Base-by-base conservation (phyloP, 2,329 filamentous ascomycete genomes). In the Hypoxylon sp. region DNA sequence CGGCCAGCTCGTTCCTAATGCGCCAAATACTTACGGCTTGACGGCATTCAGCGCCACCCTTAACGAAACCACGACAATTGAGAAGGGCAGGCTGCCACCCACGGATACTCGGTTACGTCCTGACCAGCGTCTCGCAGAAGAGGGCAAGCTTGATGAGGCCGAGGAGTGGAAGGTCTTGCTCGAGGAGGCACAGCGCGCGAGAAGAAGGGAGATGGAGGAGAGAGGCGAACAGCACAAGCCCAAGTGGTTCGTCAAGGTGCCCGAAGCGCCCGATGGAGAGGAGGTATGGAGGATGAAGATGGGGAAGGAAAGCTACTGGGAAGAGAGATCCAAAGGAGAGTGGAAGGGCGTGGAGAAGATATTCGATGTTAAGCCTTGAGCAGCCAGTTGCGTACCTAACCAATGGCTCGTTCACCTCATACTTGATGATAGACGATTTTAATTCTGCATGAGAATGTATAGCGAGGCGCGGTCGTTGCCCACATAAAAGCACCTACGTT, bases 241-340 rank as follows among this genome's bases (percentile, higher is more conserved):
- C 5, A 86, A 87, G 72, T 99, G 95, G 94, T 99, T 99, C 77
- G 87, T 89, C 57, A 90, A 87, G 80, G 89, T 92, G 7, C 83
- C 85, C n/a, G 84, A 86, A 23, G 82, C 81, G 2, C 81, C 82
- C 13, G 85, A 87, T 51, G 87, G 86, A 3, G 90, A 92, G 76
- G 89, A 92, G 76, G 84, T 91, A 10, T 93, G 92, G 92, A 87
- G 89, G 74, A 79, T 97, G 69, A 96, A 90, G 82, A 84, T 84
- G 2, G 93, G 94, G 19, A 94, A 91, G 80, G 93, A 97, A 17
- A 90, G 93, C 7, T 99, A 99, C 80, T 99, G 96, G 96, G 94
- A 97, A 77, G 91, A 93, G 80, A 87, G 95, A 67, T 86, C 59
- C 0, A 71, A 65, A 41, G 76, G 75, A 7, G 73, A 75, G 11